A percentile compares a stretch with the other conserved stretches of the same genome.
These are phyloP conservation scores for Amylostereum areolatum DNA, from an alignment of 1,284 basidiomycete genomes.

Conservation along the genomic window DNA sequence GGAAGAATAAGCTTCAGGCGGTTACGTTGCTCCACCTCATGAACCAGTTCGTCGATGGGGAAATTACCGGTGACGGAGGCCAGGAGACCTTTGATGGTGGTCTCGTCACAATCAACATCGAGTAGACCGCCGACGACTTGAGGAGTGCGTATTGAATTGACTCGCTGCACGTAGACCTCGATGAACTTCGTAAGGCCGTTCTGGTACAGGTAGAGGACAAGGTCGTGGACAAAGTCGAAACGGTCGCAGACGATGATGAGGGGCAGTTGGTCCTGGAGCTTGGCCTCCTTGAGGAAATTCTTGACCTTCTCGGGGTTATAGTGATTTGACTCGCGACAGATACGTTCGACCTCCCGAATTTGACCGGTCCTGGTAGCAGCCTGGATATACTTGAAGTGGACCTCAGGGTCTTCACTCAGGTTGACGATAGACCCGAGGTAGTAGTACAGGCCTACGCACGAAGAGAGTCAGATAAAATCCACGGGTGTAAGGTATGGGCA, in stretches of 20 bases:
- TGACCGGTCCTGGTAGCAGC: constrained; percentile 98
- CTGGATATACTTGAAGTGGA: constrained; percentile 99
- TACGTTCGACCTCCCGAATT: constrained; percentile 98
- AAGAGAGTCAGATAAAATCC: constrained; percentile 4
- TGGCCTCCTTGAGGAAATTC: constrained; percentile 99
- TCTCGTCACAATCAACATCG: constrained; percentile 98
- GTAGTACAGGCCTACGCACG: constrained; percentile 82
- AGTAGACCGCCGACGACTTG: constrained; percentile 96
- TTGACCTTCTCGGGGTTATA: constrained; percentile 99
- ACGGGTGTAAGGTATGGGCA: not conserved
- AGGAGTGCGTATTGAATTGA: constrained; percentile 97
- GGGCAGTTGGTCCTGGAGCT: constrained; percentile 93
- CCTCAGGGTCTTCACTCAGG: constrained; percentile 92
- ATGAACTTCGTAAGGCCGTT: constrained; percentile 97
- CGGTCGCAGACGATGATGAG: constrained; percentile 99
- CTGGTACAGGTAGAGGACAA: constrained; percentile 98
- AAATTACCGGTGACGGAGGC: constrained; percentile 95
- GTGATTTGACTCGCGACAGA: constrained; percentile 94
- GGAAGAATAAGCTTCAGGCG: constrained; percentile 95
- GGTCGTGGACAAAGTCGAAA: constrained; percentile 99
- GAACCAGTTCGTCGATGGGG: constrained; percentile 95
- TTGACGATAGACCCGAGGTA: constrained; percentile 98
- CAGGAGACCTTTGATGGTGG: constrained; percentile 90
- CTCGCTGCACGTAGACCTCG: constrained; percentile 97
- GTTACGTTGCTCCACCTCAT: constrained; percentile 96